Evolutionary conservation across 1,284 basidiomycete genomes (phyloP).

Genomic region (Leccinum angustisporum): DNA sequence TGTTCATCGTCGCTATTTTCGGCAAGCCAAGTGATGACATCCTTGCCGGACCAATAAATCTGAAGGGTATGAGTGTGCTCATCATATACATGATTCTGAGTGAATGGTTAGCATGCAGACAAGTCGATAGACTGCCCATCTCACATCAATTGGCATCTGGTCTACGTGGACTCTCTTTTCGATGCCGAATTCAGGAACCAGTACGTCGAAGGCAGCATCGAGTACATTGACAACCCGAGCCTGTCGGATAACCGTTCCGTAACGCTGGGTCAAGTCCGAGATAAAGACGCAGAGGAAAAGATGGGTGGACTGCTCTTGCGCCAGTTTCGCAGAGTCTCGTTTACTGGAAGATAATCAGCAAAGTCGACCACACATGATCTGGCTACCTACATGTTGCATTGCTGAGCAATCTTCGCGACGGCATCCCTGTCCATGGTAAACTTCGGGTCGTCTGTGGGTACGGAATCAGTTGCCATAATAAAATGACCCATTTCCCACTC

Average conservation of each 20-base stretch:
- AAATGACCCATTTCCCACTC: conserved; percentile 25
- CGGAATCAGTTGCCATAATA: conserved; percentile 5
- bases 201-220: conserved; percentile 94
- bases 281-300: conserved; percentile 94
- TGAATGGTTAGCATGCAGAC: conserved; percentile 9
- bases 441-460: conserved; percentile 65
- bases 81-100: conserved; percentile 89
- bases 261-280: conserved; percentile 88
- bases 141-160: conserved; percentile 95
- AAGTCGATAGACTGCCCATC: conserved; percentile 26
- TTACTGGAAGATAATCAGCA: conserved; percentile 54
- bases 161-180: conserved; percentile 99
- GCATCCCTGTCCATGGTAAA: conserved; percentile 97
- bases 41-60: conserved; percentile 89
- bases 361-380: background rate
- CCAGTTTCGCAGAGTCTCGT: conserved; percentile 85
- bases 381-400: conserved; percentile 84
- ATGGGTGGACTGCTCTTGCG: conserved; percentile 95
- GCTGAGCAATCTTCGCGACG: conserved; percentile 95
- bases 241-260: conserved; percentile 91
- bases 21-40: conserved; percentile 92
- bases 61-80: conserved; percentile 88
- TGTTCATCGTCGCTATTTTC: conserved; percentile 95
- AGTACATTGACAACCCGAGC: conserved; percentile 93
- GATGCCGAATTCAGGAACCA: conserved; percentile 92